Conservation (phyloP, 129 eudicot species). For the Centella asiatica region DNA sequence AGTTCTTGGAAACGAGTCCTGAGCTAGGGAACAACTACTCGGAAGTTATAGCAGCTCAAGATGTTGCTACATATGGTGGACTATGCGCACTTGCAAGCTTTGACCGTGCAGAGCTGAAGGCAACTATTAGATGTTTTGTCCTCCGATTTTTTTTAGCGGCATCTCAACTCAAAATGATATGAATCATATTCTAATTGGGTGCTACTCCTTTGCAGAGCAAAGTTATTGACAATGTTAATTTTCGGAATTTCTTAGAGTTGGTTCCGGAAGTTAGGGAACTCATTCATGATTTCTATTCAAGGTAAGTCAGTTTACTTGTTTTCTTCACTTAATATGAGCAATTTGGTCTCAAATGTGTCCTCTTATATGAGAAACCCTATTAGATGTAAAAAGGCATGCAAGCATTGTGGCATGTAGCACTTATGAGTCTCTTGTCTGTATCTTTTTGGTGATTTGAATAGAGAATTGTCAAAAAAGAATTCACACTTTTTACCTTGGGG, state of each 20-base stretch:
- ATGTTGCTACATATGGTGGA: constrained; percentile 97
- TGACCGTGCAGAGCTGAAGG: constrained; percentile 97
- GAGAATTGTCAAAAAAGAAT: no score
- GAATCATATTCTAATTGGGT: constrained; percentile 10
- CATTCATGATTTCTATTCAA: constrained; percentile 84
- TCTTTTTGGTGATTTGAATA: no score
- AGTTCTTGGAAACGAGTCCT: constrained; percentile 84
- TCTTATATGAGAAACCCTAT: neutral
- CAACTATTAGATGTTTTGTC: constrained; percentile 10
- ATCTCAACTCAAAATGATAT: neutral
- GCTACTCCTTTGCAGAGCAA: constrained; percentile 53
- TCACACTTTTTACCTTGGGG: no score
- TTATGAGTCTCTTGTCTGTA: neutral
- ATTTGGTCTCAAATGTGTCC: neutral
- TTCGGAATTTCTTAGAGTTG: constrained; percentile 86
- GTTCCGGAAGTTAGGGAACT: constrained; percentile 98
- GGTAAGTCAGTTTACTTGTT: constrained; percentile 32
- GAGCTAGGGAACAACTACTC: constrained; percentile 82
- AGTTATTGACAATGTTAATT: constrained; percentile 85
- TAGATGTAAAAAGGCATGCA: neutral
- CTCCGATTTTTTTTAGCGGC: neutral
- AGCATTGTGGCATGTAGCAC: neutral
- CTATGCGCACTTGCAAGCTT: constrained; percentile 97
- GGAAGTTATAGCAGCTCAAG: constrained; percentile 96
- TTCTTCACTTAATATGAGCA: neutral